Percentiles rank a stretch among this genome's conserved stretches.
These are phyloP conservation scores for Penicillium canariense DNA, from an alignment of 495 filamentous ascomycete genomes.

Conservation along the genomic window DNA sequence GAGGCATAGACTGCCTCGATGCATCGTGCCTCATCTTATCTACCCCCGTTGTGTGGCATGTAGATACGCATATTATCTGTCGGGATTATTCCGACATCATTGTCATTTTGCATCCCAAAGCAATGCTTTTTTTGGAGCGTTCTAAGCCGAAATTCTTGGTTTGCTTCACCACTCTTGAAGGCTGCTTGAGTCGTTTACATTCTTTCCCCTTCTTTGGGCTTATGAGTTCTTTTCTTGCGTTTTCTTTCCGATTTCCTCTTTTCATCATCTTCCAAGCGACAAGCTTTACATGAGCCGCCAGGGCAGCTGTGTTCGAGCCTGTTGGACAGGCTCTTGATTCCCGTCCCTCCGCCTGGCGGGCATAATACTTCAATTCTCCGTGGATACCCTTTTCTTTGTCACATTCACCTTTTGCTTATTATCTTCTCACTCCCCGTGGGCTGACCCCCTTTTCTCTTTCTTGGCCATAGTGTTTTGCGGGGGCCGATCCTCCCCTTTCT, in stretches of 20 bases:
- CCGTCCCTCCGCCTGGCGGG: conserved; percentile 20
- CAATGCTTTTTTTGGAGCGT: conserved; percentile 23
- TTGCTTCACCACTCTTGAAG: neutral
- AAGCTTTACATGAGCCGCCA: conserved; percentile 22
- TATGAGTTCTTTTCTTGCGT: conserved; percentile 13
- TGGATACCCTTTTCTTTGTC: conserved; percentile 29
- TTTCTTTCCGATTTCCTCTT: conserved; percentile 5
- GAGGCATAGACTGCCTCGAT: conserved; percentile 29
- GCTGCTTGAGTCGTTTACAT: conserved; percentile 5
- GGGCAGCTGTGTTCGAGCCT: conserved; percentile 30
- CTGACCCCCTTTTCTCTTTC: conserved; percentile 6
- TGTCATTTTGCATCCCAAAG: conserved; percentile 17
- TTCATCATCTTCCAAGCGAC: conserved; percentile 2
- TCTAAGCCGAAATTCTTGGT: conserved; percentile 15
- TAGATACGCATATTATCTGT: neutral
- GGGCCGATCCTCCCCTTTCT: conserved; percentile 12
- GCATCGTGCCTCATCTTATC: neutral
- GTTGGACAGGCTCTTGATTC: conserved; percentile 2
- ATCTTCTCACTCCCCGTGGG: conserved; percentile 3
- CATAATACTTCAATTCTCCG: conserved; percentile 29
- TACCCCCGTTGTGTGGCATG: conserved; percentile 7
- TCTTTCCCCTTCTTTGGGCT: conserved; percentile 9
- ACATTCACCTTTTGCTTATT: conserved; percentile 3
- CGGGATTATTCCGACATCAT: neutral
- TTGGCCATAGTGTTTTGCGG: conserved; percentile 13